These are phyloP conservation scores for Wallacemonas sp. DNA, from an alignment of 208 protist species.

Conservation along the genomic window DNA sequence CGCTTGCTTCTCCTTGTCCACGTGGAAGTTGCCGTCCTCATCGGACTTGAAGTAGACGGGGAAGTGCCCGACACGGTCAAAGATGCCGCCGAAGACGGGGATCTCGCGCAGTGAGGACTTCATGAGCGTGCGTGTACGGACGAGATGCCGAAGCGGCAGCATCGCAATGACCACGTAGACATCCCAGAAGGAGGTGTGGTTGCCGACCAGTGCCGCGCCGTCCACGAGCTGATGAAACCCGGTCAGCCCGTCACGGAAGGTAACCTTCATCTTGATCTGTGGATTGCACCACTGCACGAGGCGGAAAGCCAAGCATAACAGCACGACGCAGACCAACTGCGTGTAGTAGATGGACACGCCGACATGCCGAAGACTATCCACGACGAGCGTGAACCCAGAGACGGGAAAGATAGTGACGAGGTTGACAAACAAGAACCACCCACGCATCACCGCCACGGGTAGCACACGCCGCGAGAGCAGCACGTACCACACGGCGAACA, in stretches of 20 bases:
- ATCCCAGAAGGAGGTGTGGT: slow-evolving; percentile 75
- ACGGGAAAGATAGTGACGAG: slow-evolving; percentile 25
- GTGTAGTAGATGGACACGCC: slow-evolving; percentile 20
- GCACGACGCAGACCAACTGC: slow-evolving; percentile 29
- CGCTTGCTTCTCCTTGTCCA: slow-evolving; percentile 70
- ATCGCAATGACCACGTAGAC: slow-evolving; percentile 31
- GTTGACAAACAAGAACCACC: slow-evolving; percentile 35
- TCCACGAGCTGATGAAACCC: slow-evolving; percentile 14
- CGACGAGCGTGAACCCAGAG: slow-evolving; percentile 21
- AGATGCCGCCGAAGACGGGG: slow-evolving; percentile 53
- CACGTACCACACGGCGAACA: slow-evolving; percentile 24
- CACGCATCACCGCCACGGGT: slow-evolving; percentile 30
- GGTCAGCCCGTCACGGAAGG: slow-evolving; percentile 19
- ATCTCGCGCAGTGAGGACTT: slow-evolving; percentile 48
- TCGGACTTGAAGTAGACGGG: slow-evolving; percentile 79
- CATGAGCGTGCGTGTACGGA: slow-evolving; percentile 45
- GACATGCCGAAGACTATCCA: slow-evolving; percentile 23
- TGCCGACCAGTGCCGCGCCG: slow-evolving; percentile 28
- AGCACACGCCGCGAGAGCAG: slow-evolving; percentile 27
- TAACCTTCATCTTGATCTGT: slow-evolving; percentile 30
- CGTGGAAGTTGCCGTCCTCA: slow-evolving; percentile 43
- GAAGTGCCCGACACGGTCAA: slow-evolving; percentile 67
- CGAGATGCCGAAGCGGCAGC: slow-evolving; percentile 25
- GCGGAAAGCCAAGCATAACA: slow-evolving; percentile 29
- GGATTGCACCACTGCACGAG: slow-evolving; percentile 33